phyloP scores from a whole-genome alignment of 1,284 basidiomycete species.

The Cutaneotrichosporon sp. region DNA sequence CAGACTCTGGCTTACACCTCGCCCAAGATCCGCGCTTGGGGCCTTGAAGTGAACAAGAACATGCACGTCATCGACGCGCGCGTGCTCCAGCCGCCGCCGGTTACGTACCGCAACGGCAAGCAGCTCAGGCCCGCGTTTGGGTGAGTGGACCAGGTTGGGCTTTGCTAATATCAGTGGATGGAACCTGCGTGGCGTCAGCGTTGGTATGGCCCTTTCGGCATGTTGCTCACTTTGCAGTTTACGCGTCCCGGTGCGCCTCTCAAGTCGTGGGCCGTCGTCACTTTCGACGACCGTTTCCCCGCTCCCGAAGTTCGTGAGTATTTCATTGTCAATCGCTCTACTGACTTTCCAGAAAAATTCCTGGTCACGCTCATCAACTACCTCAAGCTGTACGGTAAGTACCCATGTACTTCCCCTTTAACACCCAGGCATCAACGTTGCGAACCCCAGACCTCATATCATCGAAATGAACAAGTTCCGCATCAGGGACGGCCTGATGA shows the following conservation, averaged over 20 bases:
- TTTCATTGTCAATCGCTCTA: background rate
- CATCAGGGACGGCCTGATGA: constrained; percentile 15
- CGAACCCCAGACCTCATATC: constrained; percentile 24
- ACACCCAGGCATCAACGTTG: constrained; percentile 24
- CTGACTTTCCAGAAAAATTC: constrained; percentile 23
- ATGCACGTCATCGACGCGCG: constrained; percentile 44
- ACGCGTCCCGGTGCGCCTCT: constrained; percentile 37
- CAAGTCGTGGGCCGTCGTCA: constrained; percentile 44
- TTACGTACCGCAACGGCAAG: constrained; percentile 36
- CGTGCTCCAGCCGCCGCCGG: constrained; percentile 39
- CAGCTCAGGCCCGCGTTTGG: constrained; percentile 27
- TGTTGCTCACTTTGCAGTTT: constrained; percentile 27
- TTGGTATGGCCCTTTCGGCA: background rate
- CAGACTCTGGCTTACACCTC: constrained; percentile 34
- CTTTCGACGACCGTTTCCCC: constrained; percentile 28
- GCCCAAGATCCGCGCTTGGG: constrained; percentile 47
- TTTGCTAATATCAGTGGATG: constrained; percentile 11
- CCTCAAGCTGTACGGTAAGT: constrained; percentile 22
- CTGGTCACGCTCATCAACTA: constrained; percentile 8
- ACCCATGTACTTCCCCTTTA: background rate
- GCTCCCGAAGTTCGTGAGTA: constrained; percentile 21
- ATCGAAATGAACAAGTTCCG: background rate
- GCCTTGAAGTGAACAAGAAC: constrained; percentile 38
- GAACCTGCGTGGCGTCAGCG: constrained; percentile 20
- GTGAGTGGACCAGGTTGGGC: constrained; percentile 16